Conservation (phyloP, 2,329 filamentous ascomycete genomes). For the Ascomycota sp. region DNA sequence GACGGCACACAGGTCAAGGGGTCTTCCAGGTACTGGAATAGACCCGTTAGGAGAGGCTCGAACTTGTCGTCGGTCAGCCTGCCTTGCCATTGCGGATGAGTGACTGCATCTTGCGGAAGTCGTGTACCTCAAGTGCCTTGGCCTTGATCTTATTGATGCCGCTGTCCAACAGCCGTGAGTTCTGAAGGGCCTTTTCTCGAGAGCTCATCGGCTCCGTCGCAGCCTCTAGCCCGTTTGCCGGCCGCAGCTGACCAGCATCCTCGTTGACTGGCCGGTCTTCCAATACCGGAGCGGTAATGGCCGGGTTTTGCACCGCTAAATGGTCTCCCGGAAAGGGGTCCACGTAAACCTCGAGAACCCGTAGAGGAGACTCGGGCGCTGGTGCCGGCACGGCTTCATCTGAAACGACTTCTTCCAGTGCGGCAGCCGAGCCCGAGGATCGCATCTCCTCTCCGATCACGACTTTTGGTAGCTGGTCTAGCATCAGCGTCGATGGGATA, state of each 20-base stretch:
- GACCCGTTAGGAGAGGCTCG: slow-evolving; percentile 41
- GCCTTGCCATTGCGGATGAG: slow-evolving; percentile 47
- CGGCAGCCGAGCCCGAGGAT: slow-evolving; percentile 3
- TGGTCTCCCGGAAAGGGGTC: slow-evolving; percentile 35
- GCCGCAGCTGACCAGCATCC: slow-evolving; percentile 17
- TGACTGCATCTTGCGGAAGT: slow-evolving; percentile 59
- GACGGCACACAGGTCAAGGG: slow-evolving; percentile 30
- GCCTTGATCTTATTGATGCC: slow-evolving; percentile 54
- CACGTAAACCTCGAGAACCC: slow-evolving; percentile 36
- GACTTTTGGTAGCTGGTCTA: slow-evolving; percentile 3
- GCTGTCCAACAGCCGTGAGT: slow-evolving; percentile 45
- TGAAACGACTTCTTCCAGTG: not conserved
- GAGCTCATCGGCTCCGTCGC: slow-evolving; percentile 7
- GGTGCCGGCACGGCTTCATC: no score
- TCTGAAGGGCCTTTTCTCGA: slow-evolving; percentile 34
- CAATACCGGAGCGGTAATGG: slow-evolving; percentile 28
- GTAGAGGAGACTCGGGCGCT: slow-evolving; percentile 11
- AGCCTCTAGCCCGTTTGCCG: slow-evolving; percentile 6
- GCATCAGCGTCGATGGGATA: slow-evolving; percentile 14
- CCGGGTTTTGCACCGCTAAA: slow-evolving; percentile 20
- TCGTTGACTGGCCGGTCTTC: slow-evolving; percentile 42
- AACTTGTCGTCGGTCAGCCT: slow-evolving; percentile 46
- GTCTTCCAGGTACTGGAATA: slow-evolving; percentile 53
- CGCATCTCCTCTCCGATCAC: slow-evolving; percentile 1
- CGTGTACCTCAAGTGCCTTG: slow-evolving; percentile 57